phyloP scores from a whole-genome alignment of 1,284 basidiomycete species.

The Ustilago hordei region DNA sequence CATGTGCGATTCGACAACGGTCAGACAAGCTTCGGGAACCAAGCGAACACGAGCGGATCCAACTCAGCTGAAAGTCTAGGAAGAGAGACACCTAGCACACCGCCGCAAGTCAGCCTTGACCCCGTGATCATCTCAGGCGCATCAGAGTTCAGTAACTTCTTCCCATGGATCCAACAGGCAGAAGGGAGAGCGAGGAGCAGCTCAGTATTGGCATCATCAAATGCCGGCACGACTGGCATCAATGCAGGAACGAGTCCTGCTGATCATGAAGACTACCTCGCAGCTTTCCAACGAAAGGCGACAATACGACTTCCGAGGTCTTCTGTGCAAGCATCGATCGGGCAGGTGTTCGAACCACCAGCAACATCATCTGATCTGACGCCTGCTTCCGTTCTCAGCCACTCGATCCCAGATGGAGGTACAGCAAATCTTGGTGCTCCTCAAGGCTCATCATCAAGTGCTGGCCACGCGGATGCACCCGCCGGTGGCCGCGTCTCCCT shows the following conservation, averaged over 20 bases:
- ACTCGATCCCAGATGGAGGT: not conserved
- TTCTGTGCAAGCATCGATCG: not conserved
- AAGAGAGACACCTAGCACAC: constrained; percentile 18
- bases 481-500: not conserved
- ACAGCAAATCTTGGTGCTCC: not conserved
- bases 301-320: not conserved
- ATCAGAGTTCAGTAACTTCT: constrained; percentile 21
- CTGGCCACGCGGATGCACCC: not conserved
- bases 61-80: constrained; percentile 13
- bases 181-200: not conserved
- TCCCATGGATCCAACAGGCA: constrained; percentile 34
- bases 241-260: not conserved
- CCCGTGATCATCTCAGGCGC: not conserved
- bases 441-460: not conserved
- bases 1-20: constrained; percentile 8
- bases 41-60: constrained; percentile 10
- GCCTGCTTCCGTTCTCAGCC: not conserved
- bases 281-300: constrained; percentile 18
- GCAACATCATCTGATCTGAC: not conserved
- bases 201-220: not conserved
- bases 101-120: constrained; percentile 20
- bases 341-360: not conserved
- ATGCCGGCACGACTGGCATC: not conserved
- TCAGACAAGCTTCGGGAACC: not conserved
- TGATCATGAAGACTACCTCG: not conserved